These are phyloP conservation scores for Logfia minima DNA, from an alignment of 129 eudicot genomes.

Conservation along the genomic window DNA sequence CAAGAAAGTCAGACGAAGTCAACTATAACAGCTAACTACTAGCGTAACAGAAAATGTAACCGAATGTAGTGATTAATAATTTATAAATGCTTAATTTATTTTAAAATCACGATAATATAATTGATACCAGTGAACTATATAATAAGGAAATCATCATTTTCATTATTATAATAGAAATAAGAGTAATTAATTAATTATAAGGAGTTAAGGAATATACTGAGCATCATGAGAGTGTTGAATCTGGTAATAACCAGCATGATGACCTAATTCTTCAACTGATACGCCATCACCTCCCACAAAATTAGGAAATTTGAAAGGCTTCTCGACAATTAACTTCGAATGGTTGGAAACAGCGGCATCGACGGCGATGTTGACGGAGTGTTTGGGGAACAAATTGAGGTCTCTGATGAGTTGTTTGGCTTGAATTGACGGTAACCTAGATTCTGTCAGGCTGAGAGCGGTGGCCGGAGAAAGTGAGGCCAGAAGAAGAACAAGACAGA, in stretches of 20 bases:
- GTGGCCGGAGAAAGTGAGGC: conserved; percentile 16
- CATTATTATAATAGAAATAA: not conserved
- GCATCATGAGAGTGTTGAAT: conserved; percentile 63
- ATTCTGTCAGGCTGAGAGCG: conserved; percentile 5
- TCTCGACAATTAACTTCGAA: conserved; percentile 48
- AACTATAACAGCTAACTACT: not conserved
- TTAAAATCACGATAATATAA: no score
- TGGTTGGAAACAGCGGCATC: not conserved
- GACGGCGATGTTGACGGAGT: conserved; percentile 37
- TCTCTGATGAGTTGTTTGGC: conserved; percentile 49
- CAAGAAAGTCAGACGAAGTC: no score
- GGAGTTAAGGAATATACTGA: conserved; percentile 39
- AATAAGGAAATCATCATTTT: not conserved
- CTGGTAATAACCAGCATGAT: conserved; percentile 82
- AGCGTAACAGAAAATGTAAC: not conserved
- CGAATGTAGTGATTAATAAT: not conserved
- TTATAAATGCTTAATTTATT: not conserved
- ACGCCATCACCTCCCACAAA: conserved; percentile 35
- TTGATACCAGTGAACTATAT: not conserved
- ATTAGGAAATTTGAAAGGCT: conserved; percentile 42
- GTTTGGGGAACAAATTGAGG: conserved; percentile 66
- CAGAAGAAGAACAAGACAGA: conserved; percentile 1
- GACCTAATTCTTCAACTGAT: conserved; percentile 65
- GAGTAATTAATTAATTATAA: not conserved
- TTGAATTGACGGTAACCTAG: conserved; percentile 23